Evolutionary conservation across 345 rosid genomes (phyloP), one percentile per base, ranked within the genome.

Genomic region (Limnanthes douglasii): DNA sequence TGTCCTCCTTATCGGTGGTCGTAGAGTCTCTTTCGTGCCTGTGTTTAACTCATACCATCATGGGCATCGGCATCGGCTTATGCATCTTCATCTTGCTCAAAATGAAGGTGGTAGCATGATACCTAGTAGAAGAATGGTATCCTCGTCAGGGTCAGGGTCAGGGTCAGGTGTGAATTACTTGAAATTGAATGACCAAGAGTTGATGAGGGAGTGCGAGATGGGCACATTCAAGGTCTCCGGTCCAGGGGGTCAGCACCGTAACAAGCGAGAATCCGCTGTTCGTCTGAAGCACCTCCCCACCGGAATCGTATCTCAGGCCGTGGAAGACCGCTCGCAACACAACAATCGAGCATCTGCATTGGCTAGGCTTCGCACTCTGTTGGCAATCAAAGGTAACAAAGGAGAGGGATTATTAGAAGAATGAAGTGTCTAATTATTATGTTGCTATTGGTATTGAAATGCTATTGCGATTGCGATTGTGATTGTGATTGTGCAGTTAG

Each of bases 201-300:
- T 90, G 44, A 73, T 80, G 77, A 72, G 53, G 41, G 77, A 80
- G 41, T 90, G 95, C 50, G 69, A 70, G 37, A 58, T 80, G 57
- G 67, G 31, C 33, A 80, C 78, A 0, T 90, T 68, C 47, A 80
- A 73, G 56, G 53, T 83, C 3, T 84, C 94, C 10, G 94, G 95
- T 0, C 94, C 92, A 0, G 98, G 95, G 8, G 95, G 98, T 21
- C 98, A 90, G 46, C 98, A 84, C 73, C 75, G 98, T 20, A 90
- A 90, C 65, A 90, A 90, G 41, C 84, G 95, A 3, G 98, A 84
- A 52, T 72, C 95, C 8, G 95, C 95, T 21, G 94, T 90, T 8
- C 73, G 95, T 13, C 54, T 90, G 39, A 84, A 72, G 71, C 95
- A 90, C 32, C 45, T 70, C 8, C 95, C 95, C 20, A 90, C 95